Evolutionary conservation across 2,329 filamentous ascomycete species (phyloP).

Genomic region (Aspergillus spinulosporus): DNA sequence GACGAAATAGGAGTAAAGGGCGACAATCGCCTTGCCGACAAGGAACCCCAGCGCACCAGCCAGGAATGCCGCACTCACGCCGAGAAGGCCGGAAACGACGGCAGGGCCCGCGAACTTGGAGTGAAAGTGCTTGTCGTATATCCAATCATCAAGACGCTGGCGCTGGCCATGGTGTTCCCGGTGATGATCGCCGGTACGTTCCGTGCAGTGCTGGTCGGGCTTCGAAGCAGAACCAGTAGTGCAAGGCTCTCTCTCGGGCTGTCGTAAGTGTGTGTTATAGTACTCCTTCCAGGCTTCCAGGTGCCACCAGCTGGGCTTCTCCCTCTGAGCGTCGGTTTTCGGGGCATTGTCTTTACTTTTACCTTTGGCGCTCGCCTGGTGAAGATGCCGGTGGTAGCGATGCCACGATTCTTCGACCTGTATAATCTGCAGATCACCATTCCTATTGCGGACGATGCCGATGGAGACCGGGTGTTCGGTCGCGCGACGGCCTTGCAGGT

Average conservation of each 20-base stretch:
- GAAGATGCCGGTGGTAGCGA: not conserved
- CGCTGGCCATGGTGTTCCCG: not conserved
- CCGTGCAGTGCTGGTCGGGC: not conserved
- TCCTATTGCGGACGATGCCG: constrained; percentile 29
- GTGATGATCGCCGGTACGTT: too few species aligned
- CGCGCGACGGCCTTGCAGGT: constrained; percentile 27
- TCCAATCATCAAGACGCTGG: not conserved
- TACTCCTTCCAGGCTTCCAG: not conserved
- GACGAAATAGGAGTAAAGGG: not conserved
- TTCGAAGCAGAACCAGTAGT: not conserved
- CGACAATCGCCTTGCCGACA: not conserved
- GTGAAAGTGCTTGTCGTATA: not conserved
- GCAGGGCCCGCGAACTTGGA: not conserved
- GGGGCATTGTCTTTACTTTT: constrained; percentile 27
- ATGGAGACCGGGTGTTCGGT: constrained; percentile 32
- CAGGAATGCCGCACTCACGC: not conserved
- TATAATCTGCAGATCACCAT: constrained; percentile 29
- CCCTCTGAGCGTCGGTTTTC: constrained; percentile 24
- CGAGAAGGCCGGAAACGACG: not conserved
- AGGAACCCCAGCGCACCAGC: not conserved
- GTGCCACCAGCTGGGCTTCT: not conserved
- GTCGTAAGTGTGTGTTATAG: too few species aligned
- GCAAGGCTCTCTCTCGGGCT: too few species aligned
- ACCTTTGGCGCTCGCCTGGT: not conserved
- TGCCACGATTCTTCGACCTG: constrained; percentile 26